These are phyloP conservation scores for Flaveria trinervia DNA, from an alignment of 129 eudicot species.

Conservation along the genomic window DNA sequence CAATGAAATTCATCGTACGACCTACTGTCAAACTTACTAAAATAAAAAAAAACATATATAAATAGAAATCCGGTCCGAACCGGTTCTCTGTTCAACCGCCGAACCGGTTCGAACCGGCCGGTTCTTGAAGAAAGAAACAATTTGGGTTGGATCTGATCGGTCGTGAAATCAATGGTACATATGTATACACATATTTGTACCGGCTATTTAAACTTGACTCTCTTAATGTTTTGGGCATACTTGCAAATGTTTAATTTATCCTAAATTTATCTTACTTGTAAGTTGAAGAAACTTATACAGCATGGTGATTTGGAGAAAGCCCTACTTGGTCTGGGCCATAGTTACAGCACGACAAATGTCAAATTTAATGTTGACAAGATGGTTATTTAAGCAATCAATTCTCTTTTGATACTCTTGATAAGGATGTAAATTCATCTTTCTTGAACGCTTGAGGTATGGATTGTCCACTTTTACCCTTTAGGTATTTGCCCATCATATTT, in stretches of 20 bases:
- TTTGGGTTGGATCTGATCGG: no score
- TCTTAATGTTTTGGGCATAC: neutral
- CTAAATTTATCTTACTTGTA: neutral
- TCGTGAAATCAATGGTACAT: neutral
- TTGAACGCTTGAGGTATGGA: no score
- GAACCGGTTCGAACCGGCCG: no score
- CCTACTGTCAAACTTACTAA: no score
- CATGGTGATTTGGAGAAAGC: constrained; percentile 97
- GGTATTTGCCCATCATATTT: no score
- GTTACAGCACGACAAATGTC: constrained; percentile 95
- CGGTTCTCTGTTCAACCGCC: no score
- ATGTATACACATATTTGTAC: neutral
- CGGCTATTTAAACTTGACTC: neutral
- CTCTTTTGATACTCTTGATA: constrained; percentile 89
- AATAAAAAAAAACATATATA: no score
- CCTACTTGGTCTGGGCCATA: constrained; percentile 90
- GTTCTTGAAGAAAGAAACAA: no score
- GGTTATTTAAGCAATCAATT: constrained; percentile 93
- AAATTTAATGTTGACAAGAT: constrained; percentile 94
- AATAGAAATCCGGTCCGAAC: no score
- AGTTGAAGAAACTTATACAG: constrained; percentile 33
- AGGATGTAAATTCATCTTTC: constrained; percentile 75
- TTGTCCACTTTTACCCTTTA: no score
- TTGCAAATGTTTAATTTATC: neutral
- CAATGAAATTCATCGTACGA: no score